Conservation (phyloP, 768 basidiomycete species). For the Boletus rex-veris region DNA sequence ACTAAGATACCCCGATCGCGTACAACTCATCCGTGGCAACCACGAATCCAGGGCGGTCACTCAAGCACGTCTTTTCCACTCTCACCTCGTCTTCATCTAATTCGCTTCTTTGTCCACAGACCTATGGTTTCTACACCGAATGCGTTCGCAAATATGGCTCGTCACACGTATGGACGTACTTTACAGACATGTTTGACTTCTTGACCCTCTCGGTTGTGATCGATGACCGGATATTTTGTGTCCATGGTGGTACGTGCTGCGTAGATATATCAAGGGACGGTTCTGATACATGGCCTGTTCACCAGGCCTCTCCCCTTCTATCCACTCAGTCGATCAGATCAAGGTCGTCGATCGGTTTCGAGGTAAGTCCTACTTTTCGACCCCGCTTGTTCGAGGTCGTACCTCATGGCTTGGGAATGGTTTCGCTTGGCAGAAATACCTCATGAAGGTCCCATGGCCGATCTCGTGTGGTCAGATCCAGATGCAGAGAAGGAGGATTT, state of each 20-base stretch:
- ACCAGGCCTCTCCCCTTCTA: constrained; percentile 90
- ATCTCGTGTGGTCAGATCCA: constrained; percentile 99
- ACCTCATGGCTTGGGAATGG: constrained; percentile 21
- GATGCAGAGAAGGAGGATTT: constrained; percentile 99
- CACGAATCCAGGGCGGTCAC: constrained; percentile 98
- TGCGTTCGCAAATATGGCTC: constrained; percentile 97
- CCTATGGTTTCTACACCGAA: constrained; percentile 98
- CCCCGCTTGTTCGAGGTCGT: constrained; percentile 16
- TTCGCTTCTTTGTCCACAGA: constrained; percentile 45
- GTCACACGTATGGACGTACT: constrained; percentile 97
- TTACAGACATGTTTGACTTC: constrained; percentile 99
- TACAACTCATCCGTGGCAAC: constrained; percentile 96
- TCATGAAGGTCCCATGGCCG: constrained; percentile 99
- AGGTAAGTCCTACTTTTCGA: constrained; percentile 47
- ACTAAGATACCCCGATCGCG: constrained; percentile 92
- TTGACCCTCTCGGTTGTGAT: constrained; percentile 96
- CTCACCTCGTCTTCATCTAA: constrained; percentile 11
- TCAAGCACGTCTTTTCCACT: constrained; percentile 59
- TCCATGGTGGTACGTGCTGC: constrained; percentile 78
- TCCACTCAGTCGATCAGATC: constrained; percentile 99
- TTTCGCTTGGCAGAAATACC: constrained; percentile 73
- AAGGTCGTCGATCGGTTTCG: constrained; percentile 98
- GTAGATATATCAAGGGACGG: not conserved
- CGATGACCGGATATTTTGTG: constrained; percentile 98
- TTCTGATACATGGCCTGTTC: constrained; percentile 6